Conservation (phyloP, 176 grass and related monocot species). For the Coix lacrymajobi region DNA sequence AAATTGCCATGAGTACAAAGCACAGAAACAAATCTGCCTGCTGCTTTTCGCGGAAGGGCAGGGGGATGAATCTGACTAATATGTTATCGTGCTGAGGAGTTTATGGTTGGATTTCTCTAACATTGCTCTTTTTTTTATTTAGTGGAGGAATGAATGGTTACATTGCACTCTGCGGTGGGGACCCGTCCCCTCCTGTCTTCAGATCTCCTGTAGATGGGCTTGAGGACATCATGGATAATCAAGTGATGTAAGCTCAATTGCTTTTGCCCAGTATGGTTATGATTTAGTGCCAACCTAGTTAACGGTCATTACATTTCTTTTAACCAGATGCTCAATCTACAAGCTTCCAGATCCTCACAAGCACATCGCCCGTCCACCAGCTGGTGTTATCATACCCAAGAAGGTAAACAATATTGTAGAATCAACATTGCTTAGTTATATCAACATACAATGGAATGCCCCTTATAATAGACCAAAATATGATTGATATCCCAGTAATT, state of each 20-base stretch:
- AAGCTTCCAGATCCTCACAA: slow-evolving; percentile 90
- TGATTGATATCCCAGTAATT: background rate
- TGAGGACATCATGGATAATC: slow-evolving; percentile 93
- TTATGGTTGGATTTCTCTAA: slow-evolving; percentile 12
- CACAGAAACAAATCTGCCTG: background rate
- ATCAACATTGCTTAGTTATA: background rate
- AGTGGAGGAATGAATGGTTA: slow-evolving; percentile 99
- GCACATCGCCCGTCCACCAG: slow-evolving; percentile 71
- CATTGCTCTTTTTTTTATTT: slow-evolving; percentile 25
- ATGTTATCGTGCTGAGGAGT: background rate
- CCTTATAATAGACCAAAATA: background rate
- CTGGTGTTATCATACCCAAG: slow-evolving; percentile 88
- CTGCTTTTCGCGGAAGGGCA: background rate
- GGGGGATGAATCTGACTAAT: background rate
- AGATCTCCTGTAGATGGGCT: slow-evolving; percentile 79
- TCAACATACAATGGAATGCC: background rate
- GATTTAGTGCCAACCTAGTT: background rate
- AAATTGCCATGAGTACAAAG: background rate
- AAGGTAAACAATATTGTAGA: slow-evolving; percentile 46
- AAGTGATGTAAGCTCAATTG: slow-evolving; percentile 83
- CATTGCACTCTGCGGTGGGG: slow-evolving; percentile 77
- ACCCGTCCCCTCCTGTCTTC: slow-evolving; percentile 84
- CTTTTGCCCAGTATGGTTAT: background rate
- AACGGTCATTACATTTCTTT: slow-evolving; percentile 14
- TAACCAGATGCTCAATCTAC: slow-evolving; percentile 75